These are phyloP conservation scores for Fonsecaea pugnacius DNA, from an alignment of 2,329 filamentous ascomycete genomes.

Conservation along the genomic window DNA sequence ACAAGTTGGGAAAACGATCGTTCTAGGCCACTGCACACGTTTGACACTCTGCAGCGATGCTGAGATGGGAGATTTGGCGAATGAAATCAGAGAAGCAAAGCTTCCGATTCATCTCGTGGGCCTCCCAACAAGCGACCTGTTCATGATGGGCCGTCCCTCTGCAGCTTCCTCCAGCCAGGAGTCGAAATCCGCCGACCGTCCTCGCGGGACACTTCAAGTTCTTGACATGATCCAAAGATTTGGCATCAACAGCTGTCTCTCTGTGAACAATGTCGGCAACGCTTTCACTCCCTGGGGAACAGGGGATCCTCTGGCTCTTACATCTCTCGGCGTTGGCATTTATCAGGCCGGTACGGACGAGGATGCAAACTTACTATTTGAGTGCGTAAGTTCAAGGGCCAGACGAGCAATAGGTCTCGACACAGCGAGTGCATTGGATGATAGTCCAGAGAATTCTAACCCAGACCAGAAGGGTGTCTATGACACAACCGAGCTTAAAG, in stretches of 20 bases:
- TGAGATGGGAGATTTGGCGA: slow-evolving; percentile 57
- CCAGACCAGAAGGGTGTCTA: slow-evolving; percentile 40
- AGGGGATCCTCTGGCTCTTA: slow-evolving; percentile 67
- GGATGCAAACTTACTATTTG: slow-evolving; percentile 64
- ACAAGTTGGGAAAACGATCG: slow-evolving; percentile 55
- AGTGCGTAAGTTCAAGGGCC: slow-evolving; percentile 55
- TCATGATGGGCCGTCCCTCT: slow-evolving; percentile 65
- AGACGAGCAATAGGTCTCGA: slow-evolving; percentile 44
- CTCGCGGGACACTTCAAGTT: slow-evolving; percentile 66
- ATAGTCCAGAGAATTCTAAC: slow-evolving; percentile 18
- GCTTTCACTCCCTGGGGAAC: slow-evolving; percentile 73
- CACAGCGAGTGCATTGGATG: slow-evolving; percentile 15
- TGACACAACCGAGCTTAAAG: slow-evolving; percentile 22
- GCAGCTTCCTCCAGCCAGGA: slow-evolving; percentile 15
- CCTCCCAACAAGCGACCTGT: slow-evolving; percentile 71
- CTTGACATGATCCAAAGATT: slow-evolving; percentile 64
- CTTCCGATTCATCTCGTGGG: slow-evolving; percentile 70
- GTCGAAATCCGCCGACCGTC: slow-evolving; percentile 40
- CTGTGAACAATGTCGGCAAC: slow-evolving; percentile 75
- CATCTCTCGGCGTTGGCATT: slow-evolving; percentile 66
- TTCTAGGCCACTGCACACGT: slow-evolving; percentile 71
- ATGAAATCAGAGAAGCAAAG: slow-evolving; percentile 50
- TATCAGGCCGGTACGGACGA: slow-evolving; percentile 68
- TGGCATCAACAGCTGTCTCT: slow-evolving; percentile 63
- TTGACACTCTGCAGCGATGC: slow-evolving; percentile 60